Evolutionary conservation across 2,329 filamentous ascomycete species (phyloP), one percentile per base, ranked within the genome.

Genomic region (Sclerotinia subarctica): DNA sequence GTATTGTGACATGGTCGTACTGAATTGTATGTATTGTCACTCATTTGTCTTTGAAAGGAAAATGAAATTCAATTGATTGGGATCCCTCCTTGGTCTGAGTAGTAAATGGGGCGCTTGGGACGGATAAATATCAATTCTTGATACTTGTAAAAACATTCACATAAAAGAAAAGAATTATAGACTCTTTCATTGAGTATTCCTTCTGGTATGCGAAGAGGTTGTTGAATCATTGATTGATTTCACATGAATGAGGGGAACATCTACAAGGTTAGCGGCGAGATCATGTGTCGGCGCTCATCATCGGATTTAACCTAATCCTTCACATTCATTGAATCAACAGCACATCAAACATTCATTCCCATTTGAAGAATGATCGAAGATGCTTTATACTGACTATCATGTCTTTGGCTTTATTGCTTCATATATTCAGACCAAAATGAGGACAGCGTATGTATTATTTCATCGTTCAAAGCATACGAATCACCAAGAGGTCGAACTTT

Each of bases 401-500:
- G 26, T 60, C 26, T 49, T 49, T 17, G 15, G 5, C 4, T 60
- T 35, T n/a, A 60, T 60, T 42, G 15, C 24, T 47, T 6, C 32
- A 15, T n/a, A 26, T 8, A 35, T 35, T 47, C 57, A 35, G 32
- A 26, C 6, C 8, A 60, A 17, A 19, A 35, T 60, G 3, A 47
- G 29, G 32, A 5, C 21, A 32, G 19, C n/a, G 4, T 32, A 11
- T 47, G 44, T 10, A 24, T 47, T 35, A 2, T 35, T 60, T 6
- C 58, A 49, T 60, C 44, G 42, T 47, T 60, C 44, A 35, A 60
- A 60, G 58, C 26, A 60, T 60, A 60, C 29, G 8, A 24, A 26
- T 13, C 21, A 49, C 3, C 47, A 47, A 26, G 44, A 60, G 7
- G 44, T 60, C 8, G 58, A 60, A 19, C 58, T 60, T 49, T 35